These are phyloP conservation scores for Picocystis salinarum DNA, from an alignment of 139 green algal genomes.

Conservation along the genomic window DNA sequence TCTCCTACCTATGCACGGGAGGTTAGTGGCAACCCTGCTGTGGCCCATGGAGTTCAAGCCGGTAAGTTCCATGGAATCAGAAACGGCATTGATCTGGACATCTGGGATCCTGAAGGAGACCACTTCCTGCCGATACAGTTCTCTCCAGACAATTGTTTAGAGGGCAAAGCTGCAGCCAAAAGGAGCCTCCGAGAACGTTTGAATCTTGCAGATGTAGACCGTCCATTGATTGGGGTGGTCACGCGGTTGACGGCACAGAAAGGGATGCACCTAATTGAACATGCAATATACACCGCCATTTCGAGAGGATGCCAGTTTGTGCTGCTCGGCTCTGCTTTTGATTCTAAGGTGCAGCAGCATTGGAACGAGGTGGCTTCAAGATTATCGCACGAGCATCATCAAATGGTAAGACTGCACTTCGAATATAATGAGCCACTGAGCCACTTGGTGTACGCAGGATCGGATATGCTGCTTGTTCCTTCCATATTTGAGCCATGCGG, in stretches of 20 bases:
- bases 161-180: slow-evolving; percentile 37
- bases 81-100: slow-evolving; percentile 94
- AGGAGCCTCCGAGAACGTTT: slow-evolving; percentile 36
- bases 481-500: slow-evolving; percentile 74
- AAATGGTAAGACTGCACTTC: slow-evolving; percentile 15
- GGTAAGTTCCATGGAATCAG: slow-evolving; percentile 24
- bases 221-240: slow-evolving; percentile 53
- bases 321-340: slow-evolving; percentile 80
- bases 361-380: slow-evolving; percentile 11
- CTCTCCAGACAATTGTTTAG: slow-evolving; percentile 7
- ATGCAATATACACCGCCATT: slow-evolving; percentile 36
- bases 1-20: slow-evolving; percentile 28
- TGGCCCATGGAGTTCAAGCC: background rate
- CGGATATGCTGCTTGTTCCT: slow-evolving; percentile 85
- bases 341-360: slow-evolving; percentile 32
- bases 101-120: slow-evolving; percentile 80
- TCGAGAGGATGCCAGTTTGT: slow-evolving; percentile 72
- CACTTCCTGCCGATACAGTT: slow-evolving; percentile 44
- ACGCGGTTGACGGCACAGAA: slow-evolving; percentile 79
- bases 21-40: slow-evolving; percentile 10
- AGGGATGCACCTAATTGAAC: slow-evolving; percentile 96
- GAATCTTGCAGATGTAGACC: slow-evolving; percentile 24
- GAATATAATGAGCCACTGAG: slow-evolving; percentile 87
- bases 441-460: slow-evolving; percentile 80
- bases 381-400: no score